Evolutionary conservation across 192 early-diverging fungal species (phyloP).

Genomic region (Linderina pennispora): DNA sequence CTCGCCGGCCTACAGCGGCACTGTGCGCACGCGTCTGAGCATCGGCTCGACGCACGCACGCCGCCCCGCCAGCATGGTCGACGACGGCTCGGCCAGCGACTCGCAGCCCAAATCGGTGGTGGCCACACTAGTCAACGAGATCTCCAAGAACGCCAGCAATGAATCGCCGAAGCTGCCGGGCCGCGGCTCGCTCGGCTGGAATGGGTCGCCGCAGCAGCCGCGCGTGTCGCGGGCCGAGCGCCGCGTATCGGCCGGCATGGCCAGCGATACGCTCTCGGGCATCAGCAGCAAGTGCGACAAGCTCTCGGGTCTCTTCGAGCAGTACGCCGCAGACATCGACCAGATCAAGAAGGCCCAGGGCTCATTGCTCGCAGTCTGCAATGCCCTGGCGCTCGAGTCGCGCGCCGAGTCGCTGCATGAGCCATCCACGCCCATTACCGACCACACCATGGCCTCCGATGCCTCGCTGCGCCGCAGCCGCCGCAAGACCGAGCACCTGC

Average conservation of each 20-base stretch:
- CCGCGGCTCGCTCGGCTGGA: conserved; percentile 13
- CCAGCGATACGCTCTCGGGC: conserved; percentile 28
- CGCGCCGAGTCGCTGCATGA: no score
- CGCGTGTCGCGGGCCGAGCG: conserved; percentile 36
- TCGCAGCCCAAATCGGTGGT: conserved; percentile 36
- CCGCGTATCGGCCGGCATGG: conserved; percentile 33
- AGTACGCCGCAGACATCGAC: conserved; percentile 22
- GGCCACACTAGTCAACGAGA: conserved; percentile 42
- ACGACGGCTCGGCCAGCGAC: conserved; percentile 15
- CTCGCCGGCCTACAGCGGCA: conserved; percentile 9
- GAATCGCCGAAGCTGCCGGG: background rate
- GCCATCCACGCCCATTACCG: no score
- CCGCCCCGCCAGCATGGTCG: conserved; percentile 33
- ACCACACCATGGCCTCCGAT: no score
- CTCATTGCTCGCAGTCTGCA: conserved; percentile 25
- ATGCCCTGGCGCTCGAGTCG: conserved; percentile 5
- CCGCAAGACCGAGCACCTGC: conserved; percentile 39
- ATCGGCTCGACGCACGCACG: conserved; percentile 21
- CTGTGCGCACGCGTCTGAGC: conserved; percentile 18
- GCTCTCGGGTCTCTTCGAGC: conserved; percentile 29
- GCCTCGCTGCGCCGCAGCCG: conserved; percentile 8
- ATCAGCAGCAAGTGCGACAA: conserved; percentile 39
- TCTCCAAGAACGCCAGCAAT: conserved; percentile 4
- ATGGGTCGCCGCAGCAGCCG: conserved; percentile 3
- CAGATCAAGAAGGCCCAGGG: conserved; percentile 21